Conservation (phyloP, 2,329 filamentous ascomycete species). For the Arachnomyces sp. region DNA sequence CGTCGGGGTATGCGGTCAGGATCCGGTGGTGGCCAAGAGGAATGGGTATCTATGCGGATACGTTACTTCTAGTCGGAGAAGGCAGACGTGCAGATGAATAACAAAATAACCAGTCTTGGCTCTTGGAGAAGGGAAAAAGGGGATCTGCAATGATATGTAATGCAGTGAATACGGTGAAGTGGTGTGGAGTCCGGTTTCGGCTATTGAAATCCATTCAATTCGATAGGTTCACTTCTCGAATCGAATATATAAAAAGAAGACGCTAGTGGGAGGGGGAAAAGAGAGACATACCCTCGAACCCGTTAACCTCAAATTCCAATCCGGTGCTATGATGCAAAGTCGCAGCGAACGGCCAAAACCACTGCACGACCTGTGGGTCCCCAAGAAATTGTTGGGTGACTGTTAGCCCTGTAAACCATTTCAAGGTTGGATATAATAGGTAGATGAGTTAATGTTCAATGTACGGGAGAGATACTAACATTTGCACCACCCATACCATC, state of each 20-base stretch:
- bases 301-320: slow-evolving; percentile 50
- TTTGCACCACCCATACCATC: slow-evolving; percentile 51
- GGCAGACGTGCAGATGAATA: background rate
- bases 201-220: slow-evolving; percentile 3
- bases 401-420: background rate
- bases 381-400: background rate
- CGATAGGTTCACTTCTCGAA: slow-evolving; percentile 1
- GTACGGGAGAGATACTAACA: slow-evolving; percentile 20
- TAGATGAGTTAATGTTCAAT: background rate
- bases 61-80: background rate
- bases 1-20: slow-evolving; percentile 41
- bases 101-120: slow-evolving; percentile 4
- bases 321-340: slow-evolving; percentile 44
- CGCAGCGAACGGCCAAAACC: slow-evolving; percentile 54
- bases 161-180: too few relatives aligned
- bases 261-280: slow-evolving; percentile 3
- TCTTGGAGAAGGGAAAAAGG: background rate
- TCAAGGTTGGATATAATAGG: background rate
- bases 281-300: slow-evolving; percentile 46
- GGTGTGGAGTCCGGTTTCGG: background rate
- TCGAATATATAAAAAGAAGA: background rate
- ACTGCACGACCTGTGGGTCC: slow-evolving; percentile 38
- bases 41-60: slow-evolving; percentile 22
- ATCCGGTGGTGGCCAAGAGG: slow-evolving; percentile 43
- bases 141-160: too few relatives aligned